Conservation (phyloP, 2,329 filamentous ascomycete genomes). For the Aspergillus thermomutatus region DNA sequence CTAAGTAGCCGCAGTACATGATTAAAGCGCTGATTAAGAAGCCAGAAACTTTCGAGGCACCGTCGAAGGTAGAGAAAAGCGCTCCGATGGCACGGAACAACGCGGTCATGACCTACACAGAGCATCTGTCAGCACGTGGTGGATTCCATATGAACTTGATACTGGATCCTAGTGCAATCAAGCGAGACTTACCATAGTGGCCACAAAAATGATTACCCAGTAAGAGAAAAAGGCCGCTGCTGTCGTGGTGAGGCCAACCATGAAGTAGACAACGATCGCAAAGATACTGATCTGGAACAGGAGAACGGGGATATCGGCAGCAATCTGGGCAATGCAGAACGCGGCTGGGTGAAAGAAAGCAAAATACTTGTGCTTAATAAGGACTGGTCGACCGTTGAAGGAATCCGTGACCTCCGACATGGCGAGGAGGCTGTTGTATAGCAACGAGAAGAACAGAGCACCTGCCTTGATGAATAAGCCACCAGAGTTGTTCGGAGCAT, state of each 20-base stretch:
- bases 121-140: neutral
- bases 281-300: conserved; percentile 60
- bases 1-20: conserved; percentile 44
- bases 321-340: conserved; percentile 42
- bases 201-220: conserved; percentile 52
- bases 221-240: conserved; percentile 61
- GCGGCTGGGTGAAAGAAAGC: conserved; percentile 55
- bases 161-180: neutral
- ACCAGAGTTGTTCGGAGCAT: conserved; percentile 54
- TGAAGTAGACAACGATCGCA: conserved; percentile 60
- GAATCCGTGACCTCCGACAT: conserved; percentile 66
- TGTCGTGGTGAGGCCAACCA: conserved; percentile 54
- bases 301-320: conserved; percentile 53
- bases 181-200: conserved; percentile 46
- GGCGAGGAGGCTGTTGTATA: conserved; percentile 60
- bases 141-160: neutral
- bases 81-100: conserved; percentile 57
- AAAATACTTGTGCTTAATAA: conserved; percentile 58
- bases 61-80: conserved; percentile 55
- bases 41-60: conserved; percentile 53
- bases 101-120: conserved; percentile 52
- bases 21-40: conserved; percentile 36
- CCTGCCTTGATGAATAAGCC: conserved; percentile 65
- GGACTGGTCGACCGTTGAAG: conserved; percentile 57
- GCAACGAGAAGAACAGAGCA: conserved; percentile 61